These are phyloP conservation scores for Ophiosphaerella korrae DNA, from an alignment of 2,329 filamentous ascomycete species.

Conservation along the genomic window DNA sequence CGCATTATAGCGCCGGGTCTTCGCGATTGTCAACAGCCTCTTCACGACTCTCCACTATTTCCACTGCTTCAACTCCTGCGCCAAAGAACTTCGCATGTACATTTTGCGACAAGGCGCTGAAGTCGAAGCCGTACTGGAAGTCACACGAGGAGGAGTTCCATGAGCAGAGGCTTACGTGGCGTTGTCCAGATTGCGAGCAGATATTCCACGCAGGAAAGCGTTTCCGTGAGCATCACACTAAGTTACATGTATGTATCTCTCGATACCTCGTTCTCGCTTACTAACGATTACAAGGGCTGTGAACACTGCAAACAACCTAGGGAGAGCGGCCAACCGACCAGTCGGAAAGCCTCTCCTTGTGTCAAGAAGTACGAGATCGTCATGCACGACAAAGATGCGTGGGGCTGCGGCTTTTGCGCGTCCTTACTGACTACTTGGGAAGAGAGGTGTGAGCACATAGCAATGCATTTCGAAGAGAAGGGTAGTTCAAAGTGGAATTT, in stretches of 20 bases:
- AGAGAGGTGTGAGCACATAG: constrained; percentile 71
- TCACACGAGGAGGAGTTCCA: constrained; percentile 72
- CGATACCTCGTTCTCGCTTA: background rate
- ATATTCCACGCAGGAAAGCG: constrained; percentile 71
- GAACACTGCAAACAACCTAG: constrained; percentile 69
- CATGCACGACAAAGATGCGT: constrained; percentile 67
- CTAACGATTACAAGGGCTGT: constrained; percentile 52
- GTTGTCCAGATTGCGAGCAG: constrained; percentile 70
- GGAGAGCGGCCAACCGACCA: constrained; percentile 56
- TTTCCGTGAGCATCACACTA: constrained; percentile 71
- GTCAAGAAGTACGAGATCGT: constrained; percentile 48
- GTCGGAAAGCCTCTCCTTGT: constrained; percentile 56
- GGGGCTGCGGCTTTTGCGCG: constrained; percentile 72
- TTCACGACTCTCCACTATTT: constrained; percentile 44
- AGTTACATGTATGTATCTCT: constrained; percentile 59
- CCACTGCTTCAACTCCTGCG: constrained; percentile 37
- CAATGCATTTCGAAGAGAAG: constrained; percentile 69
- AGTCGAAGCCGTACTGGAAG: constrained; percentile 73
- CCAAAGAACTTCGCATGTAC: constrained; percentile 52
- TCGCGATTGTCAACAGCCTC: constrained; percentile 46
- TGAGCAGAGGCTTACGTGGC: constrained; percentile 70
- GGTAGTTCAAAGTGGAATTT: constrained; percentile 69
- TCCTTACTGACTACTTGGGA: constrained; percentile 67
- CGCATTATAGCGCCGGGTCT: constrained; percentile 44
- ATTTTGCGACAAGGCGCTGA: constrained; percentile 66